Evolutionary conservation across 2,329 filamentous ascomycete species (phyloP).

Genomic region (Nothomitra cinnamomea): DNA sequence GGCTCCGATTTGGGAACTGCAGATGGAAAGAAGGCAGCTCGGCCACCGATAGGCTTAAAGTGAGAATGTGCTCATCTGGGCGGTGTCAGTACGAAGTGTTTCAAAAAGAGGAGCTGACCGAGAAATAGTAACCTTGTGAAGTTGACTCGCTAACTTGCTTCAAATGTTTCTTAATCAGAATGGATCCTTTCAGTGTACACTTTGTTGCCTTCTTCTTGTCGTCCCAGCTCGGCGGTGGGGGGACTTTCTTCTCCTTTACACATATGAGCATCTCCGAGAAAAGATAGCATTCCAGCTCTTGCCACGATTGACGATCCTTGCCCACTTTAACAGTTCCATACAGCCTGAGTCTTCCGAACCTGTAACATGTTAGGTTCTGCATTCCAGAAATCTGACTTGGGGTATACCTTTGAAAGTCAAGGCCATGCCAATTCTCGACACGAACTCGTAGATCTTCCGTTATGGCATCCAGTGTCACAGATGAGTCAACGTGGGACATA

Average conservation of each 20-base stretch:
- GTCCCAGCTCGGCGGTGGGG: conserved; percentile 46
- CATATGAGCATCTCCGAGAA: conserved; percentile 99
- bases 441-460: conserved; percentile 69
- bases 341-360: conserved; percentile 80
- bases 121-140: background rate
- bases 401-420: conserved; percentile 65
- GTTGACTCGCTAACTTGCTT: conserved; percentile 61
- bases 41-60: conserved; percentile 74
- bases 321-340: conserved; percentile 85
- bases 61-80: conserved; percentile 65
- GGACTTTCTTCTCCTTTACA: conserved; percentile 84
- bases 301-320: conserved; percentile 93
- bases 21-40: conserved; percentile 92
- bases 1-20: conserved; percentile 65
- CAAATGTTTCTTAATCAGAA: conserved; percentile 93
- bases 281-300: conserved; percentile 90
- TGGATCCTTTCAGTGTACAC: conserved; percentile 90
- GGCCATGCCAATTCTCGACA: conserved; percentile 97
- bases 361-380: conserved; percentile 19
- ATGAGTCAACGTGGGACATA: conserved; percentile 56
- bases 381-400: conserved; percentile 2
- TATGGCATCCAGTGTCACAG: conserved; percentile 63
- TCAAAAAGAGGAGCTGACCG: no score
- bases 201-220: conserved; percentile 46
- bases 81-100: background rate